Evolutionary conservation across 208 protist genomes (phyloP).

Genomic region (Tritrichomonas foetus): DNA sequence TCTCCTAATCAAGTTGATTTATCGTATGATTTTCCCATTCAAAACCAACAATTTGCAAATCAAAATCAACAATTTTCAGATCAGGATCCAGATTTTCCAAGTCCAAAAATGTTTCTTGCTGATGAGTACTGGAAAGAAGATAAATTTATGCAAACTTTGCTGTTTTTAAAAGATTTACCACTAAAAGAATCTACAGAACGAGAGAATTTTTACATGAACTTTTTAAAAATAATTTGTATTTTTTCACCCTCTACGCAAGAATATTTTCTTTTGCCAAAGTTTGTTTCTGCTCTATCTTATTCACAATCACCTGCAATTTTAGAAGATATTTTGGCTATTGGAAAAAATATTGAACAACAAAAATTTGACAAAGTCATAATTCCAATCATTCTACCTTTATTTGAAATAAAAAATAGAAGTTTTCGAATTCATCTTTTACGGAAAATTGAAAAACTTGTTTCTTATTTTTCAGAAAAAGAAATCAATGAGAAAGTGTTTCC

Average conservation of each 20-base stretch:
- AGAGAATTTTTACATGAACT: background rate
- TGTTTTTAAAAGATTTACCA: background rate
- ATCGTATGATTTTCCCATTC: no score
- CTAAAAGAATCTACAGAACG: background rate
- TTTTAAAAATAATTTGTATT: background rate
- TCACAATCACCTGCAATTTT: background rate
- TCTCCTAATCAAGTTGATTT: no score
- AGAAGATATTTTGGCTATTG: no score
- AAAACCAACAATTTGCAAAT: no score
- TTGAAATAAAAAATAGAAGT: background rate
- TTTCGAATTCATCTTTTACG: background rate
- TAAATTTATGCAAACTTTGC: background rate
- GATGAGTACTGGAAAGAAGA: background rate
- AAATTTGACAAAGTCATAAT: background rate
- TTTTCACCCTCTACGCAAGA: background rate
- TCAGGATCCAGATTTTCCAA: no score
- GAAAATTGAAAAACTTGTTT: background rate
- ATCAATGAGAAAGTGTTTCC: background rate
- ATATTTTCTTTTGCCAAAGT: background rate
- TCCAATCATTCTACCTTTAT: background rate
- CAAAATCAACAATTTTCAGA: no score
- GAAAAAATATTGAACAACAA: no score
- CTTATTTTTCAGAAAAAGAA: background rate
- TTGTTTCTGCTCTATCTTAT: background rate
- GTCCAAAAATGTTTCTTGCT: background rate